phyloP scores from a whole-genome alignment of 1,284 basidiomycete genomes.

The Schizopora paradoxa region DNA sequence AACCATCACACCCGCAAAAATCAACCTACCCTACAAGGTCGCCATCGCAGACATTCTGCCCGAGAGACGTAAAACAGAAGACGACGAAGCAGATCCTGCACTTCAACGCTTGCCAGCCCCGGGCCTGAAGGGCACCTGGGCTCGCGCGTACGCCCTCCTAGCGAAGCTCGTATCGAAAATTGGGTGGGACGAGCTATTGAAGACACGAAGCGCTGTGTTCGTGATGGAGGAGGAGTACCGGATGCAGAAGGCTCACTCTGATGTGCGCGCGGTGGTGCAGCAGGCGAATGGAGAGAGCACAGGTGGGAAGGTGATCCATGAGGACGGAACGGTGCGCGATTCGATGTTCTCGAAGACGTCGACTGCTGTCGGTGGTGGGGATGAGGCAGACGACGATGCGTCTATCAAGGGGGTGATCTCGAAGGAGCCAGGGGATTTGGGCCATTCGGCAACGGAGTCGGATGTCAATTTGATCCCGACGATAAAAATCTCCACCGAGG shows the following conservation, averaged over 20 bases:
- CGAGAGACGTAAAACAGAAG: constrained; percentile 66
- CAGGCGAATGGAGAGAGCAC: constrained; percentile 22
- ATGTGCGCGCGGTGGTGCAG: constrained; percentile 39
- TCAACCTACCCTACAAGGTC: constrained; percentile 84
- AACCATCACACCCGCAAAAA: constrained; percentile 74
- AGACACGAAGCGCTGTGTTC: constrained; percentile 90
- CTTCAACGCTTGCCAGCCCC: constrained; percentile 91
- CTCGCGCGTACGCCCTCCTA: constrained; percentile 88
- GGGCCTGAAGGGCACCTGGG: constrained; percentile 91
- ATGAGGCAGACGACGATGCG: constrained; percentile 62
- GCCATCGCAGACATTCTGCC: constrained; percentile 82
- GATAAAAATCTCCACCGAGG: constrained; percentile 86
- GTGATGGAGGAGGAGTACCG: constrained; percentile 99
- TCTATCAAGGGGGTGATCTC: constrained; percentile 58
- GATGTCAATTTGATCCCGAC: constrained; percentile 58
- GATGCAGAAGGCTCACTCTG: constrained; percentile 71
- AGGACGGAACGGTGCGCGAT: constrained; percentile 45
- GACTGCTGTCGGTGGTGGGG: constrained; percentile 27
- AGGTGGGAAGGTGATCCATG: constrained; percentile 40
- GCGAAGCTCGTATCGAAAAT: constrained; percentile 88
- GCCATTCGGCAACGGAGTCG: constrained; percentile 25
- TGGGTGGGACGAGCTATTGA: constrained; percentile 97
- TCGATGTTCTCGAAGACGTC: constrained; percentile 25
- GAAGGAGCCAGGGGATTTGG: constrained; percentile 31
- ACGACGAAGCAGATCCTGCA: constrained; percentile 91